phyloP scores from a whole-genome alignment of 1,284 basidiomycete species.

The Cutaneotrichosporon daszewskae region DNA sequence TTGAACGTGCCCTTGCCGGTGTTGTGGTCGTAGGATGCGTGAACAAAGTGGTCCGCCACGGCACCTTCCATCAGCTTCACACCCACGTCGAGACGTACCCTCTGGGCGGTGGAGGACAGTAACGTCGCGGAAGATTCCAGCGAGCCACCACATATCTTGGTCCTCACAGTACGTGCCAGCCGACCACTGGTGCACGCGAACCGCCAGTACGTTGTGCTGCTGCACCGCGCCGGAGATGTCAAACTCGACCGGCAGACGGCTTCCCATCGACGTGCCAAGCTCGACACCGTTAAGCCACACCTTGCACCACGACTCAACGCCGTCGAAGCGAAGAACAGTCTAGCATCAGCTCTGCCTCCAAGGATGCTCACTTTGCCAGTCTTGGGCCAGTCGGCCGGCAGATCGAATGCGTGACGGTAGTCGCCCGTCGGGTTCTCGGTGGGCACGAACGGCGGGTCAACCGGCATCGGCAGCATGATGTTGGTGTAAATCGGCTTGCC shows the following conservation, averaged over 20 bases:
- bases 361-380: constrained; percentile 5
- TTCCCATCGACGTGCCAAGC: constrained; percentile 15
- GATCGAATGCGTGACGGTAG: constrained; percentile 9
- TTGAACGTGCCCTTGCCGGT: constrained; percentile 15
- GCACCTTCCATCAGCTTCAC: too few species aligned
- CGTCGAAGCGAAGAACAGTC: constrained; percentile 22
- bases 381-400: constrained; percentile 1
- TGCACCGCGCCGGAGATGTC: constrained; percentile 10
- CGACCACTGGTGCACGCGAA: constrained; percentile 23
- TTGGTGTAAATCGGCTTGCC: constrained; percentile 14
- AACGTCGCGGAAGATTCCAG: constrained; percentile 25
- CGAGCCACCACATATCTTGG: constrained; percentile 28
- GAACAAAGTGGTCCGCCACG: constrained; percentile 21
- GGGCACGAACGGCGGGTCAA: constrained; percentile 14
- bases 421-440: constrained; percentile 20
- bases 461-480: constrained; percentile 12
- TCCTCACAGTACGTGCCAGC: constrained; percentile 20
- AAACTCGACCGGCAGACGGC: constrained; percentile 20
- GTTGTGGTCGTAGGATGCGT: constrained; percentile 14
- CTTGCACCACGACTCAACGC: constrained; percentile 26
- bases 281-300: constrained; percentile 21
- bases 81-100: too few species aligned
- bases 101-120: constrained; percentile 20
- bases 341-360: neutral
- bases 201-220: constrained; percentile 10